These are phyloP conservation scores for Dalbergia cochinchinensis DNA, from an alignment of 306 rosid species.

Conservation along the genomic window DNA sequence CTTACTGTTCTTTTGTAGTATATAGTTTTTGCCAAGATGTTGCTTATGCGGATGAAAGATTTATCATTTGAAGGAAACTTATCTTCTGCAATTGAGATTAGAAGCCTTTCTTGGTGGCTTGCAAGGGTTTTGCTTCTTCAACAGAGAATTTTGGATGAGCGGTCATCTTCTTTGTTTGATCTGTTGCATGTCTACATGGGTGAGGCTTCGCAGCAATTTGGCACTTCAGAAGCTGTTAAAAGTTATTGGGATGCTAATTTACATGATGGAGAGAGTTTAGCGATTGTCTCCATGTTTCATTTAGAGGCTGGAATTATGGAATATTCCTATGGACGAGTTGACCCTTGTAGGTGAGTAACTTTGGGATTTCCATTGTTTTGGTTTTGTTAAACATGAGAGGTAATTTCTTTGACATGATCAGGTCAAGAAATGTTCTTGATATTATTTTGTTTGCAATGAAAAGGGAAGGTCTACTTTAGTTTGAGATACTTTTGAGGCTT, in stretches of 20 bases:
- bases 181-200: slow-evolving; percentile 69
- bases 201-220: slow-evolving; percentile 64
- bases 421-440: neutral
- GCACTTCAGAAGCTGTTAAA: slow-evolving; percentile 59
- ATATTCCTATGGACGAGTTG: slow-evolving; percentile 81
- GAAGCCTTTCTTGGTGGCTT: slow-evolving; percentile 92
- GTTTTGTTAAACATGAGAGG: neutral
- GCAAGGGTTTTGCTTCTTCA: slow-evolving; percentile 75
- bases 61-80: slow-evolving; percentile 52
- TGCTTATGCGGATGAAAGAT: slow-evolving; percentile 74
- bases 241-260: slow-evolving; percentile 72
- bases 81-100: slow-evolving; percentile 52
- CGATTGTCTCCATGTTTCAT: slow-evolving; percentile 71
- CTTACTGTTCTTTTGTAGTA: slow-evolving; percentile 62
- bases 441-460: slow-evolving; percentile 22
- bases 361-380: slow-evolving; percentile 11
- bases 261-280: slow-evolving; percentile 57
- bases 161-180: slow-evolving; percentile 84
- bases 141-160: slow-evolving; percentile 82
- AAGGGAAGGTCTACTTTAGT: slow-evolving; percentile 18
- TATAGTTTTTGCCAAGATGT: slow-evolving; percentile 86
- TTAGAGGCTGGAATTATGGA: slow-evolving; percentile 92
- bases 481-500: neutral
- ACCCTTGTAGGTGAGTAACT: slow-evolving; percentile 76
- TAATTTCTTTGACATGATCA: slow-evolving; percentile 23